Evolutionary conservation across 2,329 filamentous ascomycete genomes (phyloP).

Genomic region (Fusarium sororula): DNA sequence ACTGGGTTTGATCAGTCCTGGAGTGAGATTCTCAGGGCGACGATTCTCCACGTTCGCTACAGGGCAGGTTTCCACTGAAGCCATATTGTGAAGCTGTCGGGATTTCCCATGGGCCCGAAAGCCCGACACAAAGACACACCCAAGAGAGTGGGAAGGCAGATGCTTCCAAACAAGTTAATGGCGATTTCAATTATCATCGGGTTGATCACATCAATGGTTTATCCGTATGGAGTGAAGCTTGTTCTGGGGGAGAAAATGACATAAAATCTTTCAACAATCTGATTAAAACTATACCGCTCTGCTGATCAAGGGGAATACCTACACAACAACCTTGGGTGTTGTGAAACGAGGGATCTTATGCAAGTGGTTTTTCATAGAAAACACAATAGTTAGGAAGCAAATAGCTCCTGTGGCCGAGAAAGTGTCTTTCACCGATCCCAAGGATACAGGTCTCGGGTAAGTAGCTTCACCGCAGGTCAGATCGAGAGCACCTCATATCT

Average conservation of each 20-base stretch:
- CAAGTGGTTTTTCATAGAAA: not conserved
- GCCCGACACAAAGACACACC: not conserved
- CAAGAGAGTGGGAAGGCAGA: not conserved
- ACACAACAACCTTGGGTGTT: fast-evolving
- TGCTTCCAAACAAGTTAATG: not conserved
- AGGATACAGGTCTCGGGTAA: not conserved
- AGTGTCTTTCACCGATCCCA: not conserved
- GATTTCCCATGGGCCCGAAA: not conserved
- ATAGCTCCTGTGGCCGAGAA: too few relatives aligned
- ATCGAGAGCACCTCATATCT: not conserved
- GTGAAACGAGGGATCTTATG: not conserved
- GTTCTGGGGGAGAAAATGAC: not conserved
- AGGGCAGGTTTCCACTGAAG: not conserved
- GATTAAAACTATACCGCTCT: not conserved
- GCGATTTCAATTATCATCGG: too few relatives aligned
- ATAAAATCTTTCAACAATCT: not conserved
- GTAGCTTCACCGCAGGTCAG: not conserved
- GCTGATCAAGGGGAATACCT: too few relatives aligned
- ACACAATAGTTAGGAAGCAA: not conserved
- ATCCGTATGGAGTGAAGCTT: not conserved
- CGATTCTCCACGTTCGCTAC: not conserved
- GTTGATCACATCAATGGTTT: not conserved
- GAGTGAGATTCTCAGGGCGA: not conserved
- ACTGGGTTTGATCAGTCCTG: not conserved
- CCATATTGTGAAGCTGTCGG: not conserved